A percentile compares a stretch with the other conserved stretches of the same genome.
Conservation (phyloP, 345 rosid genomes). For the Populus ilicifolia region DNA sequence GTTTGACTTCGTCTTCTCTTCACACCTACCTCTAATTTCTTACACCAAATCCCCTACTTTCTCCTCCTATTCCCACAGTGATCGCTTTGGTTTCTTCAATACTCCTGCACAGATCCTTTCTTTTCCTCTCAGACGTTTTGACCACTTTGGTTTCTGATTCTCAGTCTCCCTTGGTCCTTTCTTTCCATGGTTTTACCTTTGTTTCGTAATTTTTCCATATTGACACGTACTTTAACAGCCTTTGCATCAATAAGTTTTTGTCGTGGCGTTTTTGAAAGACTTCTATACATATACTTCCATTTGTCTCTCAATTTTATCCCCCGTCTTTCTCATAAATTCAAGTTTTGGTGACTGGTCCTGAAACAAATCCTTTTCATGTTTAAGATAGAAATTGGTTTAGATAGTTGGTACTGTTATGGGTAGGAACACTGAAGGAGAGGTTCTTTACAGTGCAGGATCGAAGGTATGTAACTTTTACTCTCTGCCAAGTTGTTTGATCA, state of each 20-base stretch:
- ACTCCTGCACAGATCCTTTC: background rate
- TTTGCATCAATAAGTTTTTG: background rate
- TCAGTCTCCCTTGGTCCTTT: background rate
- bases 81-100: background rate
- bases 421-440: slow-evolving; percentile 25
- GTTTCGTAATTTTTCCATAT: background rate
- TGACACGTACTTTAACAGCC: background rate
- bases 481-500: background rate
- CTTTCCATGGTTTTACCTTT: background rate
- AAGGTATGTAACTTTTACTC: slow-evolving; percentile 29
- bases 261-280: too few species aligned
- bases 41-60: background rate
- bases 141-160: background rate
- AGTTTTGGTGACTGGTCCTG: background rate
- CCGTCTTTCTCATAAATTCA: background rate
- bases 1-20: slow-evolving; percentile 32
- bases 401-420: slow-evolving; percentile 22
- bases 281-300: background rate
- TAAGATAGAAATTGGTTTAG: background rate
- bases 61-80: background rate
- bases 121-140: background rate
- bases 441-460: slow-evolving; percentile 26
- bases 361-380: slow-evolving; percentile 4
- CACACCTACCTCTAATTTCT: slow-evolving; percentile 5
- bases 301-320: background rate